Base-by-base conservation (phyloP, 148 eudicot species). In the Cornus suecica region DNA sequence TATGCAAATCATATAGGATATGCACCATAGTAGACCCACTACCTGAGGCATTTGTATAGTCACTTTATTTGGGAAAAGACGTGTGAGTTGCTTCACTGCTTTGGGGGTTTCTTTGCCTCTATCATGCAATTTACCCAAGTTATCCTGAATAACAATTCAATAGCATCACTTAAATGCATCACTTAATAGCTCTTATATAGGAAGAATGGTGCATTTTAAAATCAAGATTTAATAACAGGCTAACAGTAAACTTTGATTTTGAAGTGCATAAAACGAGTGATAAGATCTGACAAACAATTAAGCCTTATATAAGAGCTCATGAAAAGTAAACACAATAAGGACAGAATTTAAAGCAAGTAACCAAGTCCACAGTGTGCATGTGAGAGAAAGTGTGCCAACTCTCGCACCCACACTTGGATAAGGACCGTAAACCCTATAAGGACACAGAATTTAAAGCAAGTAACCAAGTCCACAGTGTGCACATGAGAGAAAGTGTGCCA, bases 41-140 rank as follows among this genome's bases (percentile, higher is more conserved):
- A 95, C 99, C 97, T 91, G 99, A 76, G 99, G 99, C 85, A 86
- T 73, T 82, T 95, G 94, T 74, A 95, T 87, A 56, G 92, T 79
- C 74, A 95, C 91, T 86, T 91, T 93, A 84, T 95, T 95, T 27
- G 97, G 92, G 73, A 95, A 95, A 73, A 95, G 94, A 37, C 93
- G 91, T 61, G 80, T 80, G 74, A 95, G 85, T 73, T 90, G 98
- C 83, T 95, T 93, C 90, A 85, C 75, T 13, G 86, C 79, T 79
- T 93, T 95, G 29, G 93, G 86, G 31, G 87, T 78, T 65, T 95
- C 97, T 82, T 95, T 95, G 81, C 71, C 84, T 87, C 88, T 87
- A 76, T 95, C 99, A 72, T 83, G 85, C 83, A 93, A 61, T 78
- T 87, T 91, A 76, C 98, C 87, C 79, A 93, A 82, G 81, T 79